Evolutionary conservation across 345 rosid genomes (phyloP).

Genomic region (Eucalyptus sideroxylon): DNA sequence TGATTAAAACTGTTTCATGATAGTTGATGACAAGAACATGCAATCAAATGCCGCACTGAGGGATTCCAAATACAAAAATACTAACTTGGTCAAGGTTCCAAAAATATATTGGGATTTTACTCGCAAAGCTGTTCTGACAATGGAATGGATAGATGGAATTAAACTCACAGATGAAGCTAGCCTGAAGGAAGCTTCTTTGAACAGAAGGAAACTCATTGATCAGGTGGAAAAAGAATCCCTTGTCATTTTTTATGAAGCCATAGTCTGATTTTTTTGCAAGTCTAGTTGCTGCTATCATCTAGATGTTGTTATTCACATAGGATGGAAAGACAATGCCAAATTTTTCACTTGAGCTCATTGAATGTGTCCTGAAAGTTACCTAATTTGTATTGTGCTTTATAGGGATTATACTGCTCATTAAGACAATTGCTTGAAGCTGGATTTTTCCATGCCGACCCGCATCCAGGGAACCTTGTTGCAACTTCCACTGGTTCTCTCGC

Average conservation of each 20-base stretch:
- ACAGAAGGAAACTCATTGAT: conserved; percentile 74
- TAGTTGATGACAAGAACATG: conserved; percentile 27
- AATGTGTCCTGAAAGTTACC: neutral
- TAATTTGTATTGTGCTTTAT: neutral
- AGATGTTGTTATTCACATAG: neutral
- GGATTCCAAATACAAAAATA: conserved; percentile 15
- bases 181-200: conserved; percentile 42
- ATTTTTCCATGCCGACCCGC: conserved; percentile 98
- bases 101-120: conserved; percentile 84
- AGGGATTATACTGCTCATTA: conserved; percentile 90
- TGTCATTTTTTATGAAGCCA: neutral
- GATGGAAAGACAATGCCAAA: neutral
- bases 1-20: neutral
- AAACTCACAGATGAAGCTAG: conserved; percentile 72
- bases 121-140: conserved; percentile 77
- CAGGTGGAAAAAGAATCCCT: conserved; percentile 30
- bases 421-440: conserved; percentile 96
- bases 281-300: neutral
- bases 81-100: conserved; percentile 63
- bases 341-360: neutral
- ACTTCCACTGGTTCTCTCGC: conserved; percentile 59
- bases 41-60: conserved; percentile 12
- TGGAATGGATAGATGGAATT: conserved; percentile 98
- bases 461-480: conserved; percentile 98
- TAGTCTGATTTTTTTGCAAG: neutral